Base-by-base conservation (phyloP, 495 filamentous ascomycete species). In the Podospora fimiseda region DNA sequence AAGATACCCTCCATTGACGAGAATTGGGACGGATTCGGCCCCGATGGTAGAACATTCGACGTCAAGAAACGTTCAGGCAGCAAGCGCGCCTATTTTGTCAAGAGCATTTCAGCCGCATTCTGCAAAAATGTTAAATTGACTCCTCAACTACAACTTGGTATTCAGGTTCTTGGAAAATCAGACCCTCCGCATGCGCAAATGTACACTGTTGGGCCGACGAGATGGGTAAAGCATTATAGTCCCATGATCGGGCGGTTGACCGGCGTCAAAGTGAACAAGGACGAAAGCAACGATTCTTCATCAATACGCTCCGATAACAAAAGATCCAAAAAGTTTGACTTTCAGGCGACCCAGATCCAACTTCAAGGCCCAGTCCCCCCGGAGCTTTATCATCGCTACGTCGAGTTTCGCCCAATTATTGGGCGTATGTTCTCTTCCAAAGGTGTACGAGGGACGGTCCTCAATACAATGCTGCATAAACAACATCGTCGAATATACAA, bases 271-370 rank as follows among this genome's bases (percentile, higher is more conserved):
- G 87, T 85, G 47, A 73, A 70, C 50, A 66, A 54, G 38, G 61
- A 73, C 14, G 69, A 70, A 43, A 21, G 51, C 9, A 13, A 63
- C 9, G 70, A 75, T 24, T 58, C 73, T 64, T 39, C 57, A n/a
- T 46, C 58, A 3, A 46, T 58, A 6, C 19, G 64, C 21, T 45
- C 56, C 27, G 58, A 62, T n/a, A 60, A 60, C 51, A 75, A 55
- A 60, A 77, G 76, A 54, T 73, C 82, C n/a, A 71, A 84, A 51
- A 84, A 79, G 68, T 90, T 91, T 64, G 86, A 90, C 65, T 97
- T 97, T 71, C 89, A 95, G 78, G 89, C 92, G 36, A 93, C 91
- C 65, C 85, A 96, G 56, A 82, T 97, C 42, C 92, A 96, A 56
- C 78, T 97, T 23, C 73, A 76, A 19, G 92, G 92, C 0, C 92